phyloP scores from a whole-genome alignment of 2,329 filamentous ascomycete species.

The Thelonectria olida region DNA sequence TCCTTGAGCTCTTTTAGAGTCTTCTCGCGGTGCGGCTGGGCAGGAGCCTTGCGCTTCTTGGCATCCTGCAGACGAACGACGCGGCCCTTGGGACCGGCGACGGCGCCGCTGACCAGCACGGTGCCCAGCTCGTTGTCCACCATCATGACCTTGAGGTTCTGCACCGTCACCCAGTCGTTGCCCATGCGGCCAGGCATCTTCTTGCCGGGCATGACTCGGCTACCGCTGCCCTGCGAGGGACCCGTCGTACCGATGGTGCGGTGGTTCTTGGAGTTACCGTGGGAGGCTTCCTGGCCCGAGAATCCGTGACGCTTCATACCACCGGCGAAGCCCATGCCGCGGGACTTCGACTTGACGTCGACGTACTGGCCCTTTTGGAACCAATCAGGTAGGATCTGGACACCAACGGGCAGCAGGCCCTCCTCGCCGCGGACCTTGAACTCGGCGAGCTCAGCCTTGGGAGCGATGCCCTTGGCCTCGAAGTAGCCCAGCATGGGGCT shows the following conservation, averaged over 20 bases:
- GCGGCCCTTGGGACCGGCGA: constrained; percentile 88
- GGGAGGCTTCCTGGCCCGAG: constrained; percentile 85
- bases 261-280: constrained; percentile 96
- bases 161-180: constrained; percentile 84
- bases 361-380: constrained; percentile 91
- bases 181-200: constrained; percentile 99
- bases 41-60: constrained; percentile 78
- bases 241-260: constrained; percentile 90
- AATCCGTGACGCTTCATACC: constrained; percentile 98
- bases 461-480: constrained; percentile 80
- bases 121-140: constrained; percentile 88
- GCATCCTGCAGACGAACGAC: constrained; percentile 89
- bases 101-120: constrained; percentile 85
- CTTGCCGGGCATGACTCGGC: constrained; percentile 92
- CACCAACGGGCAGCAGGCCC: constrained; percentile 80
- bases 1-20: constrained; percentile 54
- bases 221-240: constrained; percentile 90
- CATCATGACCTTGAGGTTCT: constrained; percentile 90
- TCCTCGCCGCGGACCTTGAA: constrained; percentile 81
- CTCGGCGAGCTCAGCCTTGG: constrained; percentile 85
- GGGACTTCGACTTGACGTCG: constrained; percentile 80
- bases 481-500: constrained; percentile 89
- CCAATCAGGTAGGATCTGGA: constrained; percentile 84
- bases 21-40: constrained; percentile 58
- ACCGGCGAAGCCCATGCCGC: constrained; percentile 94